phyloP scores from a whole-genome alignment of 108 stramenopile species.

The Nitzschia inconspicua region DNA sequence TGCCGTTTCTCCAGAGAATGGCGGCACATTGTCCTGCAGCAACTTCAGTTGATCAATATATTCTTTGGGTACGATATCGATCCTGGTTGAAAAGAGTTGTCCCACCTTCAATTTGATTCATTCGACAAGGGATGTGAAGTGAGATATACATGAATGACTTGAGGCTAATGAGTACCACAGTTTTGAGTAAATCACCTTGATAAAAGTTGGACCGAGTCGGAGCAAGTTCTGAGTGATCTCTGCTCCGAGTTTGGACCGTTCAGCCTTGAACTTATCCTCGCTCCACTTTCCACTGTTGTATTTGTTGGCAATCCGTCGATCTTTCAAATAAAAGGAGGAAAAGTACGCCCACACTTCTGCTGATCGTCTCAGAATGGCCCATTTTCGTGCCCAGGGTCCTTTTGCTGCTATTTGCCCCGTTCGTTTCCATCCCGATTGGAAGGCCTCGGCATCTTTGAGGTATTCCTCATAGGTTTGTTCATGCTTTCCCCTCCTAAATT shows the following conservation, averaged over 20 bases:
- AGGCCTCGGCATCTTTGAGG: conserved; percentile 67
- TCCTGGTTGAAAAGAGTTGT: conserved; percentile 93
- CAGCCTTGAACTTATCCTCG: conserved; percentile 62
- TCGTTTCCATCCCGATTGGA: conserved; percentile 83
- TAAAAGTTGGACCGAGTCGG: conserved; percentile 92
- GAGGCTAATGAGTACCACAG: neutral
- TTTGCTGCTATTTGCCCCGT: conserved; percentile 85
- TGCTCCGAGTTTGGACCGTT: conserved; percentile 72
- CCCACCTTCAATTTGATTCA: conserved; percentile 64
- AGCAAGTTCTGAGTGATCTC: conserved; percentile 90
- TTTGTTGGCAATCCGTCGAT: conserved; percentile 65
- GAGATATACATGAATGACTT: neutral
- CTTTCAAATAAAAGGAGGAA: conserved; percentile 82
- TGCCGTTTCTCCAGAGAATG: conserved; percentile 88
- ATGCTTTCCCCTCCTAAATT: conserved; percentile 19
- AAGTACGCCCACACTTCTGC: conserved; percentile 91
- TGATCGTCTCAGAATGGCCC: conserved; percentile 78
- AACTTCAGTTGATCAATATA: conserved; percentile 90
- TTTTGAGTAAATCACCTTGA: conserved; percentile 42
- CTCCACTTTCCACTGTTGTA: conserved; percentile 71
- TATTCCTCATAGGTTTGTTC: conserved; percentile 40
- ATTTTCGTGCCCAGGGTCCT: conserved; percentile 58
- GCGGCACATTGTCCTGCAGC: conserved; percentile 95
- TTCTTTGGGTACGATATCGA: conserved; percentile 94
- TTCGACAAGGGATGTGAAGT: neutral